These are phyloP conservation scores for Geranomyces michiganensis DNA, from an alignment of 192 early-diverging fungal genomes.

Conservation along the genomic window DNA sequence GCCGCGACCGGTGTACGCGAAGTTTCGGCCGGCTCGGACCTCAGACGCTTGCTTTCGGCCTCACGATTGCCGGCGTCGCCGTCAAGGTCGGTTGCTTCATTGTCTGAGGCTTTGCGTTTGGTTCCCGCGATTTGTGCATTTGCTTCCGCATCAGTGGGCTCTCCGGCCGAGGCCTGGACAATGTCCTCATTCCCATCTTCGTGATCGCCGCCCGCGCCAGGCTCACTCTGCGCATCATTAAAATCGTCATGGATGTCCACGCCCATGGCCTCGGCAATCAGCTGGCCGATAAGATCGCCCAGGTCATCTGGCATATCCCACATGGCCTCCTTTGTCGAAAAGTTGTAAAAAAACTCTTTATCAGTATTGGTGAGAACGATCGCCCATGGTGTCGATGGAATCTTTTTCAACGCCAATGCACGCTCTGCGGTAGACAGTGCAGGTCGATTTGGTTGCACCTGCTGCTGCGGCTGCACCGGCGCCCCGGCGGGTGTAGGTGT, in stretches of 20 bases:
- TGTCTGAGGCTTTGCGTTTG: conserved; percentile 24
- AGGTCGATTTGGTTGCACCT: conserved; percentile 23
- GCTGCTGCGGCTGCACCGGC: conserved; percentile 11
- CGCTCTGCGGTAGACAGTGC: background rate
- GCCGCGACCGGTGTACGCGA: background rate
- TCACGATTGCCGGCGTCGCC: background rate
- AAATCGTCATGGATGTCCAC: conserved; percentile 45
- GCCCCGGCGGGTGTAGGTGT: conserved; percentile 19
- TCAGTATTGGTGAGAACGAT: conserved; percentile 71
- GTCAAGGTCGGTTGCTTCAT: conserved; percentile 10
- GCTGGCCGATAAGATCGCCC: conserved; percentile 52
- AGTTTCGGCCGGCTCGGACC: background rate
- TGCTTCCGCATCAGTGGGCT: background rate
- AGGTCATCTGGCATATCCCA: conserved; percentile 71
- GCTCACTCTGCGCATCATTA: background rate
- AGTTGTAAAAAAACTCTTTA: conserved; percentile 79
- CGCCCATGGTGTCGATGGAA: conserved; percentile 72
- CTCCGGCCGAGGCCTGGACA: conserved; percentile 12
- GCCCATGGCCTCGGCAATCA: conserved; percentile 57
- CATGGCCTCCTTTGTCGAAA: conserved; percentile 64
- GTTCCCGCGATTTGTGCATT: background rate
- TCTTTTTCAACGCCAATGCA: conserved; percentile 49
- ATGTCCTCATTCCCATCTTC: conserved; percentile 24
- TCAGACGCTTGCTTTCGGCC: conserved; percentile 13
- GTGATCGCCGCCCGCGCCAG: conserved; percentile 6